Conservation (phyloP, 176 grass and related monocot genomes). For the Areca catechu region DNA sequence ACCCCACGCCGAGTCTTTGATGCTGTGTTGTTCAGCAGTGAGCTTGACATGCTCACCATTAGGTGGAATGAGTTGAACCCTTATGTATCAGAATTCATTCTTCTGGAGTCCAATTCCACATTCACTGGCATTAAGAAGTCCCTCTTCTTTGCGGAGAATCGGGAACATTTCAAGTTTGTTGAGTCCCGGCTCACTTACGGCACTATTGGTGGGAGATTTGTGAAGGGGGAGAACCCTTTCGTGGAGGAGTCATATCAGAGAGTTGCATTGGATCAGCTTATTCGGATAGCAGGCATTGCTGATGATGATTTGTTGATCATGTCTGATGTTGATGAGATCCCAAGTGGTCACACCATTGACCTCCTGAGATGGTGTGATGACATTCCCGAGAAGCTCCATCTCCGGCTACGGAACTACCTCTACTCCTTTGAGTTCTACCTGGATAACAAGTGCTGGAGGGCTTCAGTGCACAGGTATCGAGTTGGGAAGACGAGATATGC, state of each 20-base stretch:
- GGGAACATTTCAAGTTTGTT: not conserved
- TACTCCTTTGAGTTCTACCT: conserved; percentile 7
- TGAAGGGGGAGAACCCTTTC: conserved; percentile 7
- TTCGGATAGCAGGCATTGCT: not conserved
- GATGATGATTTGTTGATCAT: conserved; percentile 6
- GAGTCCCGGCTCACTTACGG: not conserved
- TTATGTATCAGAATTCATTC: not conserved
- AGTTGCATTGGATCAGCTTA: conserved; percentile 1
- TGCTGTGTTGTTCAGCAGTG: conserved; percentile 6
- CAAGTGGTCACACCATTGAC: not conserved
- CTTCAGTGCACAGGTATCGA: not conserved
- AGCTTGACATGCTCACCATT: not conserved
- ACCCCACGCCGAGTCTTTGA: conserved; percentile 1
- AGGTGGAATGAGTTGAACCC: not conserved
- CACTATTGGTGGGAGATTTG: not conserved
- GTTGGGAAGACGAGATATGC: conserved; percentile 9
- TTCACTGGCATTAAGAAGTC: conserved; percentile 4
- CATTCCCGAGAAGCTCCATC: conserved; percentile 2
- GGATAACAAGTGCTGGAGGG: not conserved
- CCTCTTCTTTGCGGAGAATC: conserved; percentile 2
- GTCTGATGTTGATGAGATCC: conserved; percentile 6
- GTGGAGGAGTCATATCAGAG: conserved; percentile 3
- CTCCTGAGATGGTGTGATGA: conserved; percentile 3
- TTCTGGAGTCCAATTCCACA: conserved; percentile 1
- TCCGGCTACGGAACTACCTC: conserved; percentile 1